Evolutionary conservation across 805 yeast genomes (phyloP), one percentile per base, ranked within the genome.

Genomic region (Candida sanyiensis): DNA sequence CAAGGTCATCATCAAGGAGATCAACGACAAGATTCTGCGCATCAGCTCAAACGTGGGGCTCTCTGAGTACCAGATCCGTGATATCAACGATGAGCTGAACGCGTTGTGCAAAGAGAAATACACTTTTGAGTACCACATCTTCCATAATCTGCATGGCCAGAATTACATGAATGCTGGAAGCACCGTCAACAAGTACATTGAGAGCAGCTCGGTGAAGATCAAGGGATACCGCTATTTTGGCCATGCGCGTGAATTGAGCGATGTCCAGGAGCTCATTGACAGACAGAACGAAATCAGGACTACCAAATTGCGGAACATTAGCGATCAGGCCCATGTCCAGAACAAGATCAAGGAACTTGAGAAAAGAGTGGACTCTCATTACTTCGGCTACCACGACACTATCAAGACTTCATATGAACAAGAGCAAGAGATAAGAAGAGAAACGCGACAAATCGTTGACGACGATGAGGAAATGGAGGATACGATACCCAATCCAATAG

Each of bases 91-190:
- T 48, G 73, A 74, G 33, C 58, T 86, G 39, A 87, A 86, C 52
- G 73, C 72, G 38, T 61, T 83, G 10, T 64, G 81, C 58, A 66
- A 70, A 23, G 95, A 88, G 57, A 77, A 77, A 45, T 58, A 72
- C 28, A 75, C 81, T 1, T 89, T 95, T 95, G 96, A 88, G 46
- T 63, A 77, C 44, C 83, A 78, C 40, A 80, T 88, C 30, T 18
- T 32, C 8, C 67, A 67, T 38, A 69, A 73, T 8, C 62, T 87
- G 1, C 90, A 90, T 2, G 95, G 96, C 0, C 78, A 84, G 3
- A 81, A 83, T 54, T 77, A 78, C 51, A 52, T 73, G 15, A 57
- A 42, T 22, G 31, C 35, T 34, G 49, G 54, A 22, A 47, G 38
- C 27, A 40, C 34, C 29, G 47, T 40, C 27, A 40, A 37, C 26